Base-by-base conservation (phyloP, 75 land plant genomes). In the Pinus albicaulis region DNA sequence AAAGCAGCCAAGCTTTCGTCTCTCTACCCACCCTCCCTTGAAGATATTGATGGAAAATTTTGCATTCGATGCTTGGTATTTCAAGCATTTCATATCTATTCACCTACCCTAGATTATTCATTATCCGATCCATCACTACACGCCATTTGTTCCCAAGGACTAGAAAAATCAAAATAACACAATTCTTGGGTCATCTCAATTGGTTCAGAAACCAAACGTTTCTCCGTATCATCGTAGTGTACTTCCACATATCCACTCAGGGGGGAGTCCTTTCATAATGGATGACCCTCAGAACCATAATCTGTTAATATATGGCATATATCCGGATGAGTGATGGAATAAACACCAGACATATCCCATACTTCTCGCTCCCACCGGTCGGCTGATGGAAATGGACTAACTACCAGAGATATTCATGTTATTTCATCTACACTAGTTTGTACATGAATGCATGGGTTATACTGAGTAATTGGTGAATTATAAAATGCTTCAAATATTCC, bases 381-480 rank as follows among this genome's bases (percentile, higher is more conserved):
- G 19, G 58, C 19, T 57, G 58, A 57, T 57, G 58, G 19, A 57
- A 57, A 57, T 57, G 19, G 19, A 57, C 19, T 13, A 0, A 57
- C 58, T 57, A 57, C 19, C 19, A 1, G 19, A 17, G 58, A 57
- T 57, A 57, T 57, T 57, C 58, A 1, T 57, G 58, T 57, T 34
- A 34, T 66, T 34, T 66, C 70, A 12, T 66, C 70, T 34, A 66
- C 41, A 66, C 15, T 66, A 20, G 70, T 38, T 66, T 66, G 41
- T 77, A 16, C 28, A 79, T 0, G 77, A 76, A 60, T 76, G 48
- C 56, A 22, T 76, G 55, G 66, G 70, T 64, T 76, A 76, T 76
- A 76, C 20, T 28, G 48, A 76, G 77, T 76, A 76, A 53, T 62
- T 76, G 66, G 68, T 76, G 55, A 76, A 64, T 76, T 76, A 76